Evolutionary conservation across 768 basidiomycete genomes (phyloP).

Genomic region (Phaeotremella fagi): DNA sequence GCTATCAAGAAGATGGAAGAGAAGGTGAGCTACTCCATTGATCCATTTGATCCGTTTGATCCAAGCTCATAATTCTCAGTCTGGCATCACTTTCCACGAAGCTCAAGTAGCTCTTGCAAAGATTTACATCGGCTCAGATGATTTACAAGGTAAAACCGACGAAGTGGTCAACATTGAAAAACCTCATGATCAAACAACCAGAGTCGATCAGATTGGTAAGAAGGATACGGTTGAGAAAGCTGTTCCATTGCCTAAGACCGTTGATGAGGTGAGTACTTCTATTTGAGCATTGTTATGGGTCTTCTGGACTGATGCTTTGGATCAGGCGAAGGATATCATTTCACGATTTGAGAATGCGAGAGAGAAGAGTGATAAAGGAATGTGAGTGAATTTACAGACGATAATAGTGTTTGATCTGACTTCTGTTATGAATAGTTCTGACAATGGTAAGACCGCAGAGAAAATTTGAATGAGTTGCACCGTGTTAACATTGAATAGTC

Average conservation of each 20-base stretch:
- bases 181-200: conserved; percentile 51
- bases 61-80: conserved; percentile 44
- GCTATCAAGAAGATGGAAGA: conserved; percentile 68
- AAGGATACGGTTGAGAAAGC: conserved; percentile 56
- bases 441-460: conserved; percentile 28
- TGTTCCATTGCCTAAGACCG: conserved; percentile 62
- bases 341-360: conserved; percentile 68
- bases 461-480: too few species aligned
- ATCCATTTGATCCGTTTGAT: background rate
- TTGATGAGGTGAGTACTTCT: conserved; percentile 52
- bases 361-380: conserved; percentile 36
- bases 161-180: conserved; percentile 60
- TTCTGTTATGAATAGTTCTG: conserved; percentile 19
- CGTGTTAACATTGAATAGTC: too few species aligned
- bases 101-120: conserved; percentile 73
- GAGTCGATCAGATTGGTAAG: conserved; percentile 57
- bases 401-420: background rate
- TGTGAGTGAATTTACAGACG: background rate
- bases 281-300: background rate
- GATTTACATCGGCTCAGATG: conserved; percentile 43
- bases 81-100: conserved; percentile 73
- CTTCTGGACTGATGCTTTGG: conserved; percentile 1
- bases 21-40: conserved; percentile 27
- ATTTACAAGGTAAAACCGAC: conserved; percentile 51
- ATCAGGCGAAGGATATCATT: conserved; percentile 60